Percentiles rank a stretch among this genome's conserved stretches.
phyloP scores from a whole-genome alignment of 1,139 yeast species.

The Hyphopichia wangnamkhiaoensis region DNA sequence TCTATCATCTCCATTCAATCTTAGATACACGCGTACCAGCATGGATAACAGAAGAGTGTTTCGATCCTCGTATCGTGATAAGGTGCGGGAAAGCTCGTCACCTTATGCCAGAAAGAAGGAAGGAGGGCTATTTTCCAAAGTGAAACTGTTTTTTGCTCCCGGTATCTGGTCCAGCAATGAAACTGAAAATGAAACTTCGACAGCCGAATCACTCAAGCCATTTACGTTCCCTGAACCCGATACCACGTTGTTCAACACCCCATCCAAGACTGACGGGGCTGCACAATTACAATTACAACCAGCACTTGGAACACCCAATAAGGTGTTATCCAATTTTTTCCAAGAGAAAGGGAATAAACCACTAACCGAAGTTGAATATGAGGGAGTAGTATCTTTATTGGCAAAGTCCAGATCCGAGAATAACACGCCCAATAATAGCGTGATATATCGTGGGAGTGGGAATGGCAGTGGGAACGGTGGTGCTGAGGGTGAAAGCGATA shows the following conservation, averaged over 20 bases:
- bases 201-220: constrained; percentile 7
- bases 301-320: constrained; percentile 39
- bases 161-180: not conserved
- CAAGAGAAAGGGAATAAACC: constrained; percentile 74
- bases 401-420: constrained; percentile 13
- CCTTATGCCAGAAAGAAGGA: constrained; percentile 23
- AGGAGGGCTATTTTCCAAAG: constrained; percentile 31
- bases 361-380: constrained; percentile 74
- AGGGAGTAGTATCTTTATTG: constrained; percentile 72
- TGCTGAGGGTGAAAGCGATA: not conserved
- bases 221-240: constrained; percentile 16
- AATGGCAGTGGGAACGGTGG: constrained; percentile 2
- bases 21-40: too few relatives aligned
- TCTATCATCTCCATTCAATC: not conserved
- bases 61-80: constrained; percentile 26
- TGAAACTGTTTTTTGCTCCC: constrained; percentile 29
- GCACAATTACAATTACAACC: constrained; percentile 1
- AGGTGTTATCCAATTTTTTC: constrained; percentile 71
- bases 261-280: constrained; percentile 4
- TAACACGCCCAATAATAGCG: constrained; percentile 7
- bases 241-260: constrained; percentile 7
- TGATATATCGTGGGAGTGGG: constrained; percentile 5
- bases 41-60: constrained; percentile 48
- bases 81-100: constrained; percentile 18
- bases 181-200: constrained; percentile 9